Percentiles rank a stretch among this genome's conserved stretches.
phyloP scores from a whole-genome alignment of 768 basidiomycete species.

The Rhodotorula kratochvilovae region DNA sequence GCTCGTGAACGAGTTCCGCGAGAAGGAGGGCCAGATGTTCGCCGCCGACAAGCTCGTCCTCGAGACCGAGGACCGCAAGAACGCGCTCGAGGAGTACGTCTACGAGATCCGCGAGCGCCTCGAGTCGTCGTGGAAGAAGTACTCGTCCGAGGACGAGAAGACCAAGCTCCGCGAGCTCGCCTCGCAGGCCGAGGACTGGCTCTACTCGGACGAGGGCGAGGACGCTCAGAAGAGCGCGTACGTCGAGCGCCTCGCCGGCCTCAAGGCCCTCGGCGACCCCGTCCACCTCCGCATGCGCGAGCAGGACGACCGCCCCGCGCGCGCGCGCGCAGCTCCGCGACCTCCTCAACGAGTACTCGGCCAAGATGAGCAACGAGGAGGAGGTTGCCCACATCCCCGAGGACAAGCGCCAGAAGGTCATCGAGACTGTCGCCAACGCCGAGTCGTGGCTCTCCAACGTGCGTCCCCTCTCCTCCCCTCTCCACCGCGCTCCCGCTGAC shows the following conservation, averaged over 20 bases:
- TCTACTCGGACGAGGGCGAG: conserved; percentile 88
- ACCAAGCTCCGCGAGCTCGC: conserved; percentile 65
- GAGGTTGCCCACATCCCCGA: conserved; percentile 84
- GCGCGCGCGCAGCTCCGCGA: conserved; percentile 75
- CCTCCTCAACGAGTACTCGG: conserved; percentile 77
- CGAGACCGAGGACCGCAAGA: conserved; percentile 99
- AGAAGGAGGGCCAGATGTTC: conserved; percentile 84
- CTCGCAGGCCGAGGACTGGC: conserved; percentile 85
- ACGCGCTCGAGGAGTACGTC: conserved; percentile 96
- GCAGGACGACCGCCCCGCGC: conserved; percentile 68
- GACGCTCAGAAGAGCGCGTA: conserved; percentile 95
- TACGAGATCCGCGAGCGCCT: conserved; percentile 64
- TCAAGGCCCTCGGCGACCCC: conserved; percentile 82
- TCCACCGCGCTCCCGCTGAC: background rate
- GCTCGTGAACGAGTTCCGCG: conserved; percentile 62
- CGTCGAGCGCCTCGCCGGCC: conserved; percentile 69
- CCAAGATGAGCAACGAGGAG: conserved; percentile 66
- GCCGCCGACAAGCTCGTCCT: conserved; percentile 88
- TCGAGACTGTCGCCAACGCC: conserved; percentile 82
- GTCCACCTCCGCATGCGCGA: conserved; percentile 79
- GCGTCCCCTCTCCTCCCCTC: background rate
- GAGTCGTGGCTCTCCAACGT: conserved; percentile 93
- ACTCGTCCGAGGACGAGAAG: conserved; percentile 72
- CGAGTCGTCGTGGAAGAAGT: conserved; percentile 76
- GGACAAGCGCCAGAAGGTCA: conserved; percentile 75